These are phyloP conservation scores for Blastomyces silverae DNA, from an alignment of 2,329 filamentous ascomycete species.

Conservation along the genomic window DNA sequence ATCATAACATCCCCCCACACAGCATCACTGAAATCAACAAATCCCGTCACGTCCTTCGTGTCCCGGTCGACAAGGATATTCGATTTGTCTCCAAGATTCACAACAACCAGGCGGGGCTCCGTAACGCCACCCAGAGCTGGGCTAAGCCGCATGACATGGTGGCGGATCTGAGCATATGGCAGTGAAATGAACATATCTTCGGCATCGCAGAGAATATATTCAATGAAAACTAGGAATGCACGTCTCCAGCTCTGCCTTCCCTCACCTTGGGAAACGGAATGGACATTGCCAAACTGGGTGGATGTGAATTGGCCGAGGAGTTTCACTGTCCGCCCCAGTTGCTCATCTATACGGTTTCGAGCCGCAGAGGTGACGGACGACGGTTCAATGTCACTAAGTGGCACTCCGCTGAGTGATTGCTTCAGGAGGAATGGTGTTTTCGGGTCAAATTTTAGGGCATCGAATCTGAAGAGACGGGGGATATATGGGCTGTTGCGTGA, in stretches of 20 bases:
- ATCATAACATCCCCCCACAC: constrained; percentile 53
- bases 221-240: constrained; percentile 48
- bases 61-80: constrained; percentile 48
- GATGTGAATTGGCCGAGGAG: constrained; percentile 43
- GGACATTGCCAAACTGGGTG: constrained; percentile 46
- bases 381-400: constrained; percentile 29
- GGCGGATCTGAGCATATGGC: constrained; percentile 50
- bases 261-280: constrained; percentile 41
- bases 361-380: constrained; percentile 28
- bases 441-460: constrained; percentile 26
- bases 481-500: constrained; percentile 32
- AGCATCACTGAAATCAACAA: constrained; percentile 49
- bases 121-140: constrained; percentile 46
- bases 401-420: constrained; percentile 33
- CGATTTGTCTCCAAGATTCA: constrained; percentile 44
- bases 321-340: constrained; percentile 35
- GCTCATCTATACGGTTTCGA: constrained; percentile 31
- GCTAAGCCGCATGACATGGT: constrained; percentile 42
- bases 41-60: constrained; percentile 44
- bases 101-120: constrained; percentile 46
- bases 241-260: constrained; percentile 49
- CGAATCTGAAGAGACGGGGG: constrained; percentile 36
- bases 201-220: constrained; percentile 49
- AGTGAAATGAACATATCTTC: constrained; percentile 54
- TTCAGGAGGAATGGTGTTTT: constrained; percentile 35